Percentiles rank a stretch among this genome's conserved stretches.
Evolutionary conservation across 192 early-diverging fungal genomes (phyloP).

Genomic region (Kickxella alabastrina): DNA sequence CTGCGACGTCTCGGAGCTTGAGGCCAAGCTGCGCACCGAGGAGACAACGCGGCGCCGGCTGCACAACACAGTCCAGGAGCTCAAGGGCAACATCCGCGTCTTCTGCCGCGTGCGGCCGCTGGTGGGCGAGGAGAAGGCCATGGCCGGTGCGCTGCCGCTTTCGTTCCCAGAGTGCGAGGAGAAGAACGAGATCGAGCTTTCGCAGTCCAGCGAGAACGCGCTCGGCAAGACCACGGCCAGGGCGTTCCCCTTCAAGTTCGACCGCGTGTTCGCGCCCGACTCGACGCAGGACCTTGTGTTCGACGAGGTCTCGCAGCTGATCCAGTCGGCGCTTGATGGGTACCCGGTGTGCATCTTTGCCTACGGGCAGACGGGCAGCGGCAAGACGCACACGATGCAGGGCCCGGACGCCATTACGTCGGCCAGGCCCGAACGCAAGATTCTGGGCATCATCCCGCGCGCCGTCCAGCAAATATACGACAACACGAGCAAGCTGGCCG

Average conservation of each 20-base stretch:
- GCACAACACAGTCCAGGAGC: conserved; percentile 91
- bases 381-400: conserved; percentile 86
- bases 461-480: conserved; percentile 88
- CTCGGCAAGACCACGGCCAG: conserved; percentile 58
- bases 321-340: conserved; percentile 93
- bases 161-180: conserved; percentile 55
- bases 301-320: conserved; percentile 92
- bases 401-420: conserved; percentile 48
- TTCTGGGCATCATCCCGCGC: conserved; percentile 89
- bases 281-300: conserved; percentile 77
- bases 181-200: conserved; percentile 71
- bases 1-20: conserved; percentile 50
- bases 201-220: conserved; percentile 53
- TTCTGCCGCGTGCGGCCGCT: conserved; percentile 92
- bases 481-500: conserved; percentile 60
- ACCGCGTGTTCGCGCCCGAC: conserved; percentile 72
- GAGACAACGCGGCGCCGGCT: conserved; percentile 77
- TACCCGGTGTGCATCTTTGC: conserved; percentile 98
- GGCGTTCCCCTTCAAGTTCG: conserved; percentile 76
- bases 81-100: conserved; percentile 96
- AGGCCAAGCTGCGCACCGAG: conserved; percentile 63
- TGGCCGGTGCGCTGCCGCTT: conserved; percentile 34
- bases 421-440: conserved; percentile 15
- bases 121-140: conserved; percentile 30
- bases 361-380: conserved; percentile 95